Percentiles rank a stretch among this genome's conserved stretches.
These are phyloP conservation scores for Phytopythium boreale DNA, from an alignment of 352 stramenopile species.

Conservation along the genomic window DNA sequence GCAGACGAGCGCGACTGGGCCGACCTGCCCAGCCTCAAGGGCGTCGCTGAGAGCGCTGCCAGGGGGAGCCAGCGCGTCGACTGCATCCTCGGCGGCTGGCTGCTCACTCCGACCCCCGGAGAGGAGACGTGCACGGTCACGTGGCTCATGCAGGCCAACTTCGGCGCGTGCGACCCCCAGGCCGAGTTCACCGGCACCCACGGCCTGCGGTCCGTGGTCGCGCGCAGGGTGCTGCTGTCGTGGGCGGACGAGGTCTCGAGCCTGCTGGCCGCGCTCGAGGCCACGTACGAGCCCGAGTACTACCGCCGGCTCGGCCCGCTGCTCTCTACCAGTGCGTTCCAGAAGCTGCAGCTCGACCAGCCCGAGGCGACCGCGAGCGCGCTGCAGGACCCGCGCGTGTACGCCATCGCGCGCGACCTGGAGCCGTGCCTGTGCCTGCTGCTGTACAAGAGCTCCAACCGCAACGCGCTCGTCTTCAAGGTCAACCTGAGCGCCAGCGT, in stretches of 20 bases:
- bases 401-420: constrained; percentile 40
- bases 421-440: constrained; percentile 50
- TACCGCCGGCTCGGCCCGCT: constrained; percentile 56
- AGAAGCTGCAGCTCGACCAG: constrained; percentile 40
- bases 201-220: constrained; percentile 23
- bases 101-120: constrained; percentile 54
- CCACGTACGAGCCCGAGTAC: constrained; percentile 43
- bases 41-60: not conserved
- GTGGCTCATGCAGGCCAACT: constrained; percentile 82
- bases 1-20: constrained; percentile 37
- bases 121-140: constrained; percentile 67
- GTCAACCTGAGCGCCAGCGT: constrained; percentile 22
- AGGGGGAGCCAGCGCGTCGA: constrained; percentile 32
- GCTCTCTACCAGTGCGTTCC: constrained; percentile 29
- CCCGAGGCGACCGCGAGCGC: constrained; percentile 21
- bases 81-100: constrained; percentile 64
- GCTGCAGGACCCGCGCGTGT: constrained; percentile 41
- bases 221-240: constrained; percentile 33
- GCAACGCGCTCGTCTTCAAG: constrained; percentile 53
- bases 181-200: constrained; percentile 56
- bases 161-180: constrained; percentile 48
- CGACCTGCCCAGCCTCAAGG: not conserved
- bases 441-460: constrained; percentile 61
- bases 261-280: constrained; percentile 38
- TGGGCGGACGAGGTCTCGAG: constrained; percentile 59